phyloP scores from a whole-genome alignment of 208 protist species.

The Wallacemonas rigidus region DNA sequence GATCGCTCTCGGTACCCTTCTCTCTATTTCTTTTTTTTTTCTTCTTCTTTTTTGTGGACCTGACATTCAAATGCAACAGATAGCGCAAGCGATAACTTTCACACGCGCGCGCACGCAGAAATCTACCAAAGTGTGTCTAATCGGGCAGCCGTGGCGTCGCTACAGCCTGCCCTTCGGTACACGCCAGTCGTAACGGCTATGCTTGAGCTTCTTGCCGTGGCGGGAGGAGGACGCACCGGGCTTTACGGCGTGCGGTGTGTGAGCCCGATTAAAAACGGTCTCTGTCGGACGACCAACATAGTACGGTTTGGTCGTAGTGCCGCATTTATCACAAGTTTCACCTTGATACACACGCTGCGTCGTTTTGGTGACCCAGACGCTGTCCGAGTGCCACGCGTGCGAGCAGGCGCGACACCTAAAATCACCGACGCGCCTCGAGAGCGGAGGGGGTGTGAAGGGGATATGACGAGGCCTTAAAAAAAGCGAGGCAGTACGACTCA shows the following conservation, averaged over 20 bases:
- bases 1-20: no score
- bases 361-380: constrained; percentile 89
- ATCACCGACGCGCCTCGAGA: constrained; percentile 59
- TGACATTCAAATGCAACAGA: no score
- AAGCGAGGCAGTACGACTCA: constrained; percentile 35
- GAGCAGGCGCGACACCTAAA: constrained; percentile 76
- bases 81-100: no score
- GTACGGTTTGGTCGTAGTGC: constrained; percentile 87
- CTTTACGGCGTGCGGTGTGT: constrained; percentile 80
- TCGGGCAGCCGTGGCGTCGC: no score
- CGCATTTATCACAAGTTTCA: constrained; percentile 83
- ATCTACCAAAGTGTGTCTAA: no score
- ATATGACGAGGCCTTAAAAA: constrained; percentile 83
- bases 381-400: constrained; percentile 63
- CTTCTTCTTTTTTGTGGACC: no score
- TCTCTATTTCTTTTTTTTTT: no score
- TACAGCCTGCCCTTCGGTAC: constrained; percentile 50
- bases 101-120: no score
- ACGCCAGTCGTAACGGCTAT: constrained; percentile 75
- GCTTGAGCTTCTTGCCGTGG: constrained; percentile 71
- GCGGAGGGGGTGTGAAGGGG: constrained; percentile 86
- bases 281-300: constrained; percentile 79
- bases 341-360: constrained; percentile 91
- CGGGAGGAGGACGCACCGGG: constrained; percentile 63
- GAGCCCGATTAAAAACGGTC: constrained; percentile 81